Evolutionary conservation across 1,284 basidiomycete genomes (phyloP), one percentile per base, ranked within the genome.

Genomic region (Sporisorium graminicola): DNA sequence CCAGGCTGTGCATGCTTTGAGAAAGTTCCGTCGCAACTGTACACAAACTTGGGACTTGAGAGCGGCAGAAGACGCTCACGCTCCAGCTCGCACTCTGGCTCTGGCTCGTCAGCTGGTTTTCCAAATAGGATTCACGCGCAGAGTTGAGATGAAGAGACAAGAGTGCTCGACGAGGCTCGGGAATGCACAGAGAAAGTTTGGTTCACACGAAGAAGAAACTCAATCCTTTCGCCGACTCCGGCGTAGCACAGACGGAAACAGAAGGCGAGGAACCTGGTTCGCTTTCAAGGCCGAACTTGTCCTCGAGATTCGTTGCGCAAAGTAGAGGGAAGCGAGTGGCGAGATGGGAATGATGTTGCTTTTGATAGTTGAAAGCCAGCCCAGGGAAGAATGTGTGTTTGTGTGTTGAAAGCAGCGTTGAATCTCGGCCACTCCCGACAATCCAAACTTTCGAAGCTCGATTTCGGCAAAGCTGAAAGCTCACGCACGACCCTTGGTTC

Each of bases 211-310:
- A 18, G 31, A n/a, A 18, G 46, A 27, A 47, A 47, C 46, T 26
- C 20, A 47, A 31, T 5, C 29, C 29, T 13, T 26, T 4, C 27
- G 24, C 47, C 27, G 14, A 49, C 27, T 14, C 47, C 49, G 49
- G 27, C 49, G n/a, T 18, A 50, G 49, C 49, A 50, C 22, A 24
- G 26, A 26, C 37, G 37, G 18, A 27, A 26, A 6, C 14, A 40
- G 22, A 7, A n/a, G 20, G 13, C 16, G 33, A 53, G n/a, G n/a
- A 22, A 16, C 5, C n/a, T n/a, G 10, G 20, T 22, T 12, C n/a
- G 31, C 51, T 52, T 52, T 52, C 47, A 50, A 14, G 18, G 27
- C 33, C 47, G 20, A 29, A 27, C 24, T n/a, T n/a, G n/a, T n/a
- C n/a, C n/a, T 49, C 24, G 27, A 14, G 4, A 16, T 24, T n/a